These are phyloP conservation scores for Phytophthora vignae DNA, from an alignment of 352 stramenopile species.

Conservation along the genomic window DNA sequence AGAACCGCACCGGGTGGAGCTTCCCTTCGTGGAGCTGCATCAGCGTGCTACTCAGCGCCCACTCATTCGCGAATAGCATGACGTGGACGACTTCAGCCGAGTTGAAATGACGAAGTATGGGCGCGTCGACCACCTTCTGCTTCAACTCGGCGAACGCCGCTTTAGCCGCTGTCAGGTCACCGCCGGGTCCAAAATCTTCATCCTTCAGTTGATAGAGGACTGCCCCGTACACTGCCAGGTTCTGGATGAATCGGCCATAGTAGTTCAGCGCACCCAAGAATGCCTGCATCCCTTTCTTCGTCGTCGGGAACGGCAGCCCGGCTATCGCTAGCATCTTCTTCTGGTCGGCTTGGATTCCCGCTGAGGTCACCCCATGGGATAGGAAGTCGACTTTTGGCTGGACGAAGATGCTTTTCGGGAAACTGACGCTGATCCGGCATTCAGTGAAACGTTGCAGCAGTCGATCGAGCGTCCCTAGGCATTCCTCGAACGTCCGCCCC, in stretches of 20 bases:
- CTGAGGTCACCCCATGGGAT: too few species aligned
- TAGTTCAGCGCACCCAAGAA: not conserved
- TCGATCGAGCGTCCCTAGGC: not conserved
- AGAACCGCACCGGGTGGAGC: too few species aligned
- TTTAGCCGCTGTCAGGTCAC: not conserved
- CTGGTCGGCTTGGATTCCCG: not conserved
- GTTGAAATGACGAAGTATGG: too few species aligned
- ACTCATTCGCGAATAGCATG: too few species aligned
- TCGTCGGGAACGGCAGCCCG: not conserved
- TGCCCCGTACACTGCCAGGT: not conserved
- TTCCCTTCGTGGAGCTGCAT: too few species aligned
- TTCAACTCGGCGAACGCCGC: too few species aligned
- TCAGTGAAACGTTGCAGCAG: conserved; percentile 1
- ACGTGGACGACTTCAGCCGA: too few species aligned
- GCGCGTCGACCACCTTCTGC: too few species aligned
- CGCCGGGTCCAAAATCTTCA: not conserved
- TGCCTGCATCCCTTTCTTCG: not conserved
- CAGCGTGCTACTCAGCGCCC: too few species aligned
- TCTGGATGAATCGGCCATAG: not conserved
- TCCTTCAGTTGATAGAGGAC: not conserved
- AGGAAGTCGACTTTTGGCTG: not conserved
- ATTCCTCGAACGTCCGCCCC: not conserved
- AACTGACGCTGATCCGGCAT: not conserved
- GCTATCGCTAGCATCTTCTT: not conserved
- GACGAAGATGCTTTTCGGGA: not conserved